These are phyloP conservation scores for Pelargonium cotyledonis DNA, from an alignment of 441 rosid species.

Conservation along the genomic window DNA sequence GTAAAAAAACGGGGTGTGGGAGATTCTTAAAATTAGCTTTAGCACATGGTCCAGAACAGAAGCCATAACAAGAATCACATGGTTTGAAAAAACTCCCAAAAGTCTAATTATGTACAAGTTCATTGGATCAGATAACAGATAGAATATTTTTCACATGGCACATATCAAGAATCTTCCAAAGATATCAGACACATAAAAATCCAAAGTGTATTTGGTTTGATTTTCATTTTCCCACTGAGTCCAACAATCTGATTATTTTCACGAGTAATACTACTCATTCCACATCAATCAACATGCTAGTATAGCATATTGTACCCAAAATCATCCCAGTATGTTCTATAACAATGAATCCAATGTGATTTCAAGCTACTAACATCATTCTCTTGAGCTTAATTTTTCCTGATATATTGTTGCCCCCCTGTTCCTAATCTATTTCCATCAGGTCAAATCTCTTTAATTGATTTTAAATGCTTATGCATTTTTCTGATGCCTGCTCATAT, in stretches of 20 bases:
- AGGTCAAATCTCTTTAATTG: neutral
- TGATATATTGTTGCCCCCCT: neutral
- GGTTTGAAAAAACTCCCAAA: no score
- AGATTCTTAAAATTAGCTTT: no score
- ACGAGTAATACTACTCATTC: neutral
- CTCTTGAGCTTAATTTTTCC: neutral
- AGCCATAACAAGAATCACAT: no score
- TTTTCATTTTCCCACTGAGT: neutral
- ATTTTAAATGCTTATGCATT: constrained; percentile 2
- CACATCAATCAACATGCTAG: neutral
- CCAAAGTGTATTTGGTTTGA: neutral
- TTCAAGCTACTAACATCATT: no score
- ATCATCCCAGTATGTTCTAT: neutral
- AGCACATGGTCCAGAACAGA: no score
- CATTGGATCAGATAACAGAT: no score
- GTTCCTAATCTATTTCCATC: neutral
- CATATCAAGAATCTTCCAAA: neutral
- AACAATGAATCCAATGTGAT: neutral
- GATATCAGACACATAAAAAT: neutral
- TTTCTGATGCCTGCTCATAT: constrained; percentile 4
- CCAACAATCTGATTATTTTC: neutral
- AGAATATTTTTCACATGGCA: no score
- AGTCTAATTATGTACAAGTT: no score
- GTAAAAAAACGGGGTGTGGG: no score
- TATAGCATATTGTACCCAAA: neutral